Evolutionary conservation across 768 basidiomycete genomes (phyloP), one percentile per base, ranked within the genome.

Genomic region (Boletus pseudopeckii): DNA sequence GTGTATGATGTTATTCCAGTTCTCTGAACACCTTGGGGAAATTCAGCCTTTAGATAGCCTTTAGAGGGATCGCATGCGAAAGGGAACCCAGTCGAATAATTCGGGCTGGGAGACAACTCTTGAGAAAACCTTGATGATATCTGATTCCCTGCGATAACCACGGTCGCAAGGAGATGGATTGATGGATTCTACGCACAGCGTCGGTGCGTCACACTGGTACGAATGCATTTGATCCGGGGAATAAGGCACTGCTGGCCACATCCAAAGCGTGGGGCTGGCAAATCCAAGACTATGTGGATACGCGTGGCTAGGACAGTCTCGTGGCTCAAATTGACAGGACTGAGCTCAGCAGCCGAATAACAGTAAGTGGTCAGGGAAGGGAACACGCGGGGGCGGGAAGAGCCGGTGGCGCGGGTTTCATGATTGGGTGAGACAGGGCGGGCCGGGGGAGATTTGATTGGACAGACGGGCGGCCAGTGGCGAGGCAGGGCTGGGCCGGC

Each of bases 391-490:
- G 48, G 43, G 48, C 66, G 67, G 67, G 34, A 45, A 15, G 24
- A 50, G 40, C 66, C 66, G 69, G 62, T 71, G 67, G 66, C 66
- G 66, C 49, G 28, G 7, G 58, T 48, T 62, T 48, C 54, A 59
- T 53, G 51, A 53, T 45, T 46, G 54, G 54, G 38, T 38, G 48
- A 56, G 59, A 47, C 49, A 54, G 52, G 52, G 54, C 61, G 61
- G 61, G 54, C 61, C 57, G 45, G 61, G 40, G 41, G 18, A 13
- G 26, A 11, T 42, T 45, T 26, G 47, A 48, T 48, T 48, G 47
- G 47, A 14, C n/a, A 13, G 45, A 40, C 45, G 51, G 50, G 49
- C 63, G 61, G 61, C 51, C 52, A 52, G 54, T 60, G 64, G 60
- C 60, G 61, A 65, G 57, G 52, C 58, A 67, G 66, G 64, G 64